These are phyloP conservation scores for Fraxinus baroniana DNA, from an alignment of 305 asterid genomes.

Conservation along the genomic window DNA sequence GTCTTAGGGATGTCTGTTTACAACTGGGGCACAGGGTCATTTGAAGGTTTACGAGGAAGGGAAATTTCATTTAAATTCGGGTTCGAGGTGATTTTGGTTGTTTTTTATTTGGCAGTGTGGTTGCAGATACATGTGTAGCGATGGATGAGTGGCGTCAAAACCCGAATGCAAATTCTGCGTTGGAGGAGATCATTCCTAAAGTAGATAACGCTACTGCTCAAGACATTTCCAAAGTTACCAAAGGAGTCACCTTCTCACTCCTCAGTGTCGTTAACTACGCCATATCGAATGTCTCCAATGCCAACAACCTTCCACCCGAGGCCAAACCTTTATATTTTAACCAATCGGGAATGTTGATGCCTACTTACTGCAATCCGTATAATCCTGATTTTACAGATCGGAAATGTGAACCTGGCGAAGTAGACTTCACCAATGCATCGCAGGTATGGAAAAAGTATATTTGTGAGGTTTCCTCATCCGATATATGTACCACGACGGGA, in stretches of 20 bases:
- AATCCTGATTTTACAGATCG: conserved; percentile 16
- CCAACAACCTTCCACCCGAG: conserved; percentile 21
- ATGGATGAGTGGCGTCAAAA: conserved; percentile 39
- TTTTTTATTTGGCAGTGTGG: conserved; percentile 13
- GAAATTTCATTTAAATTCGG: neutral
- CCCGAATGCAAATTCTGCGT: conserved; percentile 32
- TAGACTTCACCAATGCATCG: conserved; percentile 27
- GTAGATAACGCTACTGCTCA: conserved; percentile 24
- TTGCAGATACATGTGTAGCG: conserved; percentile 35
- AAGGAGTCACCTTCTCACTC: conserved; percentile 22
- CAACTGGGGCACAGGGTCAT: neutral
- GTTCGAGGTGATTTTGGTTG: neutral
- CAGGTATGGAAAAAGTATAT: conserved; percentile 25
- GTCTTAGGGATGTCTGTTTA: neutral
- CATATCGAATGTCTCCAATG: conserved; percentile 31
- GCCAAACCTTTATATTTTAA: conserved; percentile 26
- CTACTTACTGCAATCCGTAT: conserved; percentile 35
- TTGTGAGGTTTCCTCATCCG: conserved; percentile 25
- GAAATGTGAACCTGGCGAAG: conserved; percentile 25
- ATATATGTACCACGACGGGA: conserved; percentile 31
- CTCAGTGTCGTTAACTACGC: conserved; percentile 19
- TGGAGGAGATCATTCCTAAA: conserved; percentile 30
- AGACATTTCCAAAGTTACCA: conserved; percentile 26
- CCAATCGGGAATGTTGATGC: conserved; percentile 35
- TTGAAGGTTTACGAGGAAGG: neutral